phyloP scores from a whole-genome alignment of 1,284 basidiomycete species.

The Puccinia horiana region DNA sequence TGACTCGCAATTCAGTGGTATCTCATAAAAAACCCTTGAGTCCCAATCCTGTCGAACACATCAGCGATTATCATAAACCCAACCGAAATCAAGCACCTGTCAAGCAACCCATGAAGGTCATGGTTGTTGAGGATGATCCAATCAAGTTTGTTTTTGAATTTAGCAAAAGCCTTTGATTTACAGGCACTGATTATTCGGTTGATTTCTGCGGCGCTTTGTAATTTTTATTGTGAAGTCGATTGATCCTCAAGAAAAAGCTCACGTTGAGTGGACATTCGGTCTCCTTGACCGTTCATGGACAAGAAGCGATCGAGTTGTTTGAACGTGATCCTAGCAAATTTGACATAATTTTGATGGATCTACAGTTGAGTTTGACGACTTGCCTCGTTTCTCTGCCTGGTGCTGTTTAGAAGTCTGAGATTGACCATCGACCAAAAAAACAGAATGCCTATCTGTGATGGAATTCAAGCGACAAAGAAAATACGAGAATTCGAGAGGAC shows the following conservation, averaged over 20 bases:
- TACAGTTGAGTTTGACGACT: slow-evolving; percentile 39
- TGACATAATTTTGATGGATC: slow-evolving; percentile 49
- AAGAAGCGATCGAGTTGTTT: slow-evolving; percentile 54
- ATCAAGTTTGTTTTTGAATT: slow-evolving; percentile 27
- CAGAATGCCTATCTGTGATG: slow-evolving; percentile 55
- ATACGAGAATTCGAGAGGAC: slow-evolving; percentile 53
- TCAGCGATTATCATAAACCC: slow-evolving; percentile 15
- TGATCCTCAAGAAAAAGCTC: slow-evolving; percentile 55
- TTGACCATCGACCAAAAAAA: neutral
- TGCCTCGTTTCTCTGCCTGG: neutral
- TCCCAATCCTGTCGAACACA: slow-evolving; percentile 14
- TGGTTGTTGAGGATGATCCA: slow-evolving; percentile 48
- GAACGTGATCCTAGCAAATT: slow-evolving; percentile 50
- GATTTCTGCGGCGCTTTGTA: neutral
- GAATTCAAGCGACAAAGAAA: slow-evolving; percentile 53
- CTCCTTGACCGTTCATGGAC: slow-evolving; percentile 54
- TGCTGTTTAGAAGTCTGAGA: slow-evolving; percentile 52
- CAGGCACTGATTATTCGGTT: neutral
- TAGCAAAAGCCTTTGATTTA: neutral
- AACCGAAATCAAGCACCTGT: neutral
- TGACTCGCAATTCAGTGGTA: neutral
- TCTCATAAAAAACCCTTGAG: neutral
- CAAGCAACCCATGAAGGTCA: slow-evolving; percentile 44
- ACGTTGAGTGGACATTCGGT: slow-evolving; percentile 55
- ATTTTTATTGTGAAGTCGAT: slow-evolving; percentile 47